Evolutionary conservation across 805 yeast genomes (phyloP), one percentile per base, ranked within the genome.

Genomic region (Candida silvicultrix): DNA sequence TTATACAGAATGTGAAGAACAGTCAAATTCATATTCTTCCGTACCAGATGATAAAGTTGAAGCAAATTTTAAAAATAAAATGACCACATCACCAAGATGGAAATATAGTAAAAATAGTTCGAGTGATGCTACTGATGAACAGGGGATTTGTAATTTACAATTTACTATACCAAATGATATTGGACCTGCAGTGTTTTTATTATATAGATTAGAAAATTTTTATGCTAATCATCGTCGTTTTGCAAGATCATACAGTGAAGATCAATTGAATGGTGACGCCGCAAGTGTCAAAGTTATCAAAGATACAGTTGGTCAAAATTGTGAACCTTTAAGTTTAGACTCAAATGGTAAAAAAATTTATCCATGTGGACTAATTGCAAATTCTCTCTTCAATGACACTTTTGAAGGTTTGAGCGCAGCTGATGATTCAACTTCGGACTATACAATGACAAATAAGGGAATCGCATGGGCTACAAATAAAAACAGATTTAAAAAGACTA

Each of bases 161-260:
- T 90, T 92, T 66, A 75, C 77, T 25, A 67, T 87, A 20, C 95
- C 96, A 16, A 69, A 69, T 42, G 83, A 80, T 46, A 74, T 94
- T 62, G 76, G 81, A 29, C 79, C 86, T 4, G 90, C 95, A 3
- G 71, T 89, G 14, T 89, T 73, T 58, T 58, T 89, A 54, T 87
- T 87, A 65, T 92, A 92, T 70, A 78, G 82, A 56, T 68, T 92
- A 56, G 89, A 96, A 45, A 89, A 89, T 60, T 94, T 92, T 64
- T 86, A 78, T 64, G 97, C 95, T 56, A 92, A 92, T 64, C 99
- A 92, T 67, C 81, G 99, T 57, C 87, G 95, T 57, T 94, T 86
- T 63, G 98, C 92, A 35, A 80, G 81, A 53, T 85, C 95, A 21
- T 89, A 80, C 64, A 90, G 89, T 66, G 87, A 89, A 68, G 79